Base-by-base conservation (phyloP, 331 rosid species). In the Dryas integrifolia region DNA sequence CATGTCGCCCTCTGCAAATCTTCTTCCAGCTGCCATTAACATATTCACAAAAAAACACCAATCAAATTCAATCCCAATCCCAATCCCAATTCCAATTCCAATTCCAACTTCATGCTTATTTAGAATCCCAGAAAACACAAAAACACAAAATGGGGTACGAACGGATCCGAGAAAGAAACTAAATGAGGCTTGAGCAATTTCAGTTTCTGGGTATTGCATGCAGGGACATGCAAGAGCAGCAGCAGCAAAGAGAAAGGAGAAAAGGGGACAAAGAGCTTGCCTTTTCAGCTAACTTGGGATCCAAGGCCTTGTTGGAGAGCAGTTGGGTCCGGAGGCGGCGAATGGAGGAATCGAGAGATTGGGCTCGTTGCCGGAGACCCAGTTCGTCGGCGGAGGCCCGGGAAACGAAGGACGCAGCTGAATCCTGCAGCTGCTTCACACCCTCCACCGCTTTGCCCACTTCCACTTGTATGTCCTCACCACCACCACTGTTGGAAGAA, bases 1-100 rank as follows among this genome's bases (percentile, higher is more conserved):
- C 99, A 87, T 52, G 79, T 83, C 0, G 98, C 97, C 80, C 87
- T 82, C 47, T 90, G 92, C 72, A 95, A 88, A 70, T 95, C 99
- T 62, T 95, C 99, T 30, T 95, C 96, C 47, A 92, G 83, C 94
- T 88, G 83, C 8, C 59, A 69, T 3, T 67, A 52, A 16, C 59
- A 24, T 58, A 79, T 66, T 56, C 43, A 24, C 59, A 74, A 57
- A 41, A n/a, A 51, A 63, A 24, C n/a, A 83, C 16, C 40, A 65
- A 46, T 75, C 35, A 63, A 72, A 69, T 38, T 15, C 51, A 45
- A 39, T 26, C 4, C 2, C 8, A 18, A 69, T 70, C 10, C 6
- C 3, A 7, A 30, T 21, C 1, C 24, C 24, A 21, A 62, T 40
- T 62, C 11, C 49, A 62, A 15, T 62, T 16, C 67, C 24, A n/a